Evolutionary conservation across 805 yeast genomes (phyloP).

Genomic region (Kodamaea laetipori): DNA sequence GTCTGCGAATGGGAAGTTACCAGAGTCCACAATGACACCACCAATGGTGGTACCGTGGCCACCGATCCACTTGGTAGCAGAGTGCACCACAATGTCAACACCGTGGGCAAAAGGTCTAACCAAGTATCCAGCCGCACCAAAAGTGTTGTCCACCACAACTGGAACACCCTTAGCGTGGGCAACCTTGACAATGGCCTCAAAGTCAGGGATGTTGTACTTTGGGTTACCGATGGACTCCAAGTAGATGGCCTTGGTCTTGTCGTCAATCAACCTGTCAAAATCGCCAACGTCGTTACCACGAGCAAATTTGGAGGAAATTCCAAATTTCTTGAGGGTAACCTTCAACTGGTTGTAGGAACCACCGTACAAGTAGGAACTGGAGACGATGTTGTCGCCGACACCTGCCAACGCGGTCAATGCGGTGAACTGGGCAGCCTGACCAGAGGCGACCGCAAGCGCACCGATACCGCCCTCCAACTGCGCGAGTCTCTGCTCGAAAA

Average conservation of each 20-base stretch:
- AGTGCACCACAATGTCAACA: conserved; percentile 88
- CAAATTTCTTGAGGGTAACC: conserved; percentile 85
- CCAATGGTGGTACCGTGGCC: conserved; percentile 96
- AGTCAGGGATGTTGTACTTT: conserved; percentile 88
- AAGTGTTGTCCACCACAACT: conserved; percentile 92
- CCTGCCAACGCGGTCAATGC: conserved; percentile 85
- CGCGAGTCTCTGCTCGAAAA: conserved; percentile 88
- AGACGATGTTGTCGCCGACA: conserved; percentile 84
- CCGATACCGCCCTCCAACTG: conserved; percentile 92
- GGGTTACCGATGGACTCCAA: conserved; percentile 94
- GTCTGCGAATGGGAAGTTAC: conserved; percentile 88
- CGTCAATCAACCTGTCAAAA: conserved; percentile 74
- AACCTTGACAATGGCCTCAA: conserved; percentile 68
- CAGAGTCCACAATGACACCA: conserved; percentile 87
- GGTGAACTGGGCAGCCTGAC: conserved; percentile 92
- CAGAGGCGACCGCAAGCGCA: conserved; percentile 90
- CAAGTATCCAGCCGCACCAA: conserved; percentile 94
- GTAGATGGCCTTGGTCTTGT: conserved; percentile 85
- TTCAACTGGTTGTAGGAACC: conserved; percentile 96
- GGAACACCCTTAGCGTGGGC: conserved; percentile 90
- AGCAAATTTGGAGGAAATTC: conserved; percentile 84
- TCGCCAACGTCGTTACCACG: conserved; percentile 77
- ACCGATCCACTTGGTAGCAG: conserved; percentile 97
- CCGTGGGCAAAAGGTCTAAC: conserved; percentile 85
- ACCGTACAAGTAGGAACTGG: conserved; percentile 87